These are phyloP conservation scores for Luvunga scandens DNA, from an alignment of 345 rosid genomes.

Conservation along the genomic window DNA sequence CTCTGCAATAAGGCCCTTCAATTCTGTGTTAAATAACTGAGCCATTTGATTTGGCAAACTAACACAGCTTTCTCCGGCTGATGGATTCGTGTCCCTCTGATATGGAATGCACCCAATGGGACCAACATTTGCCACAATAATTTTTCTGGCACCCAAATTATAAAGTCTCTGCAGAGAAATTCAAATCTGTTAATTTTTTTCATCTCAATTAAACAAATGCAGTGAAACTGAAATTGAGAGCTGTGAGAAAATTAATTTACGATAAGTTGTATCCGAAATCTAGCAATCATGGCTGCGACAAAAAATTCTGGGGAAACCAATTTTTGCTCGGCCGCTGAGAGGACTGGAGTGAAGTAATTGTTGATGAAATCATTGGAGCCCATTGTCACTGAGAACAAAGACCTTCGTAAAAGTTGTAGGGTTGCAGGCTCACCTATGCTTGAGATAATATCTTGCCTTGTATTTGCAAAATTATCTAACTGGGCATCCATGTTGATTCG, in stretches of 20 bases:
- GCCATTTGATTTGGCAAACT: conserved; percentile 59
- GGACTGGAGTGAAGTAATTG: conserved; percentile 59
- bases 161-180: conserved; percentile 52
- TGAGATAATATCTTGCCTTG: conserved; percentile 43
- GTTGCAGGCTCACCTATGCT: conserved; percentile 44
- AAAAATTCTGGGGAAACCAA: conserved; percentile 51
- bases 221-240: not conserved
- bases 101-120: conserved; percentile 86
- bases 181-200: not conserved
- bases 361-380: conserved; percentile 85
- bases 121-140: conserved; percentile 62
- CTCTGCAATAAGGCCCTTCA: conserved; percentile 42
- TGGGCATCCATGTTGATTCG: conserved; percentile 66
- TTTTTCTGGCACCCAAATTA: conserved; percentile 61
- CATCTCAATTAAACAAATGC: not conserved
- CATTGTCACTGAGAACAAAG: conserved; percentile 54
- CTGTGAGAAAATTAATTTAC: conserved; percentile 27
- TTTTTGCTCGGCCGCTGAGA: conserved; percentile 41
- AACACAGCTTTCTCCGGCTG: conserved; percentile 42
- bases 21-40: conserved; percentile 43
- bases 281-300: conserved; percentile 47
- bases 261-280: conserved; percentile 55
- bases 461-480: conserved; percentile 51
- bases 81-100: conserved; percentile 51
- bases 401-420: conserved; percentile 23